Evolutionary conservation across 352 stramenopile species (phyloP).

Genomic region (Phytophthora pinifolia): DNA sequence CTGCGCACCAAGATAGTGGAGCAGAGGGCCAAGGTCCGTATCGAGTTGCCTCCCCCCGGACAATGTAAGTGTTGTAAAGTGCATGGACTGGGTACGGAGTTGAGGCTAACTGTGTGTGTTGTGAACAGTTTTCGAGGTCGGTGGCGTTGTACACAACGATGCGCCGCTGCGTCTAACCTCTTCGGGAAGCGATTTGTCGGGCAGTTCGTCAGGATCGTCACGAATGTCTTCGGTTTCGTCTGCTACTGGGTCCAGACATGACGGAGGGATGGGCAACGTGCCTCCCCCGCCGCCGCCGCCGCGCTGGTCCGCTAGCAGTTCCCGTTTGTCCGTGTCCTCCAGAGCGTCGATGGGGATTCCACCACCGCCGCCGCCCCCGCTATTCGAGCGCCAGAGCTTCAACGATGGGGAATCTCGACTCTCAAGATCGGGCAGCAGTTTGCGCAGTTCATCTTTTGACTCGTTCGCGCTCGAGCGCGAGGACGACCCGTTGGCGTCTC

Average conservation of each 20-base stretch:
- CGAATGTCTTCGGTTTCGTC: conserved; percentile 59
- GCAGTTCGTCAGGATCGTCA: conserved; percentile 57
- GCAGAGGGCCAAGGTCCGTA: conserved; percentile 57
- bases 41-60: conserved; percentile 74
- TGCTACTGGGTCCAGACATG: conserved; percentile 22
- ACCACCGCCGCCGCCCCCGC: conserved; percentile 47
- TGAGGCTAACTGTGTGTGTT: conserved; percentile 4
- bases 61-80: conserved; percentile 56
- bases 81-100: background rate
- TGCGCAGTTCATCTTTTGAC: conserved; percentile 56
- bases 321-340: conserved; percentile 31
- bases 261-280: conserved; percentile 21
- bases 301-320: conserved; percentile 27
- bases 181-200: conserved; percentile 53
- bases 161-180: conserved; percentile 31
- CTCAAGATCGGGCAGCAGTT: conserved; percentile 54
- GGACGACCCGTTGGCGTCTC: conserved; percentile 28
- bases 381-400: conserved; percentile 31
- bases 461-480: conserved; percentile 41
- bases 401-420: conserved; percentile 33
- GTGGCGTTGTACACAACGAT: conserved; percentile 31
- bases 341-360: conserved; percentile 36
- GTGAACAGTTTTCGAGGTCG: conserved; percentile 53
- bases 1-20: conserved; percentile 66
- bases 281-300: conserved; percentile 31